Percentiles rank a stretch among this genome's conserved stretches.
Evolutionary conservation across 1,284 basidiomycete species (phyloP).

Genomic region (Tausonia pullulans): DNA sequence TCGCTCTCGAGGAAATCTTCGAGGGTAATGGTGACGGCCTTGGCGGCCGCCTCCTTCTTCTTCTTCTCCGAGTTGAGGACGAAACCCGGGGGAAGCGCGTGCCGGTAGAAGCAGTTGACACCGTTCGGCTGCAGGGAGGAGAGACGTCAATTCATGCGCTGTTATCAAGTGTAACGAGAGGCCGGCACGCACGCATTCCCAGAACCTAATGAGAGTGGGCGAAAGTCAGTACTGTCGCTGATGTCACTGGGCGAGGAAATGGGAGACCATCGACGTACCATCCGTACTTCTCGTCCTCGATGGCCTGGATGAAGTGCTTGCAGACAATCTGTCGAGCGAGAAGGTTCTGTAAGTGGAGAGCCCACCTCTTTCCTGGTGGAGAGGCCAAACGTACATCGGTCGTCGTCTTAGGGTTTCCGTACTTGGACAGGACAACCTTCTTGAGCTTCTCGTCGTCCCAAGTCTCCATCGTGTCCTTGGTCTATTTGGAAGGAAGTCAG

Average conservation of each 20-base stretch:
- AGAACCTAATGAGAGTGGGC: neutral
- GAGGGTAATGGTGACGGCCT: constrained; percentile 78
- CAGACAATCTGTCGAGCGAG: constrained; percentile 66
- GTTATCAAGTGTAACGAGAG: neutral
- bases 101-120: constrained; percentile 85
- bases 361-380: neutral
- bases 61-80: constrained; percentile 86
- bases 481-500: neutral
- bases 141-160: neutral
- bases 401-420: constrained; percentile 79
- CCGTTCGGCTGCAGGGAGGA: constrained; percentile 23
- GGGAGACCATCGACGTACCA: constrained; percentile 27
- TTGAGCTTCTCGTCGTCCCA: constrained; percentile 95
- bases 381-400: constrained; percentile 58
- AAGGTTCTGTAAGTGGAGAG: constrained; percentile 4
- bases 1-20: constrained; percentile 98
- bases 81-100: constrained; percentile 91
- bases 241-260: neutral
- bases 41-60: constrained; percentile 69
- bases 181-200: constrained; percentile 1
- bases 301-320: constrained; percentile 93
- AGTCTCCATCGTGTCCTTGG: constrained; percentile 84
- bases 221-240: neutral
- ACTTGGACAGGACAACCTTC: constrained; percentile 75
- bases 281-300: constrained; percentile 74